Evolutionary conservation across 805 yeast species (phyloP).

Genomic region (Saccharomycopsis olivae): DNA sequence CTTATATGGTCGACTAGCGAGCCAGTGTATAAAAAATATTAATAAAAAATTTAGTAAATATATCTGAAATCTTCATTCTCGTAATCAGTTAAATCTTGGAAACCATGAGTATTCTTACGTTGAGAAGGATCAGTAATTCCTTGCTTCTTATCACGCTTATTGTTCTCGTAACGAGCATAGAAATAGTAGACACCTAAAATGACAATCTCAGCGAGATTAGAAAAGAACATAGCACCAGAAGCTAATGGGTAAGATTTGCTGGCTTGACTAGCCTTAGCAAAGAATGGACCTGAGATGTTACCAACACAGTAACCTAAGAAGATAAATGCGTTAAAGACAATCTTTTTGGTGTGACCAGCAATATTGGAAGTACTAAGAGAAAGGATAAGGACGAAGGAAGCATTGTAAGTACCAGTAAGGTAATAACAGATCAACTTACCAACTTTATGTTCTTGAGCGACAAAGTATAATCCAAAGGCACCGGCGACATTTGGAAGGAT

Average conservation of each 20-base stretch:
- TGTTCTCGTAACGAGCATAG: conserved; percentile 28
- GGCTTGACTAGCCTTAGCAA: conserved; percentile 37
- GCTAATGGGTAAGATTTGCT: conserved; percentile 35
- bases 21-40: no score
- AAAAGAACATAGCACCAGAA: conserved; percentile 30
- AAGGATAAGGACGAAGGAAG: conserved; percentile 26
- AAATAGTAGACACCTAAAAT: conserved; percentile 24
- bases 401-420: conserved; percentile 28
- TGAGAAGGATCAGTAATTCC: conserved; percentile 18
- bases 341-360: conserved; percentile 68
- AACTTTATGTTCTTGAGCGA: conserved; percentile 19
- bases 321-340: conserved; percentile 36
- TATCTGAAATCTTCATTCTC: conserved; percentile 47
- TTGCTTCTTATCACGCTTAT: conserved; percentile 18
- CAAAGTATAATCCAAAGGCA: conserved; percentile 36
- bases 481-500: neutral
- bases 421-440: conserved; percentile 28
- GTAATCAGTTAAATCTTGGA: conserved; percentile 43
- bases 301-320: conserved; percentile 61
- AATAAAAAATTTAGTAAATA: no score
- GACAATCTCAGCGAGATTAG: conserved; percentile 23
- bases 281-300: conserved; percentile 64
- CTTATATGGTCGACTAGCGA: no score
- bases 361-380: conserved; percentile 37
- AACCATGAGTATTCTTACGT: conserved; percentile 28